Conservation (phyloP, 2,329 filamentous ascomycete species). For the Xylariaceae sp. region DNA sequence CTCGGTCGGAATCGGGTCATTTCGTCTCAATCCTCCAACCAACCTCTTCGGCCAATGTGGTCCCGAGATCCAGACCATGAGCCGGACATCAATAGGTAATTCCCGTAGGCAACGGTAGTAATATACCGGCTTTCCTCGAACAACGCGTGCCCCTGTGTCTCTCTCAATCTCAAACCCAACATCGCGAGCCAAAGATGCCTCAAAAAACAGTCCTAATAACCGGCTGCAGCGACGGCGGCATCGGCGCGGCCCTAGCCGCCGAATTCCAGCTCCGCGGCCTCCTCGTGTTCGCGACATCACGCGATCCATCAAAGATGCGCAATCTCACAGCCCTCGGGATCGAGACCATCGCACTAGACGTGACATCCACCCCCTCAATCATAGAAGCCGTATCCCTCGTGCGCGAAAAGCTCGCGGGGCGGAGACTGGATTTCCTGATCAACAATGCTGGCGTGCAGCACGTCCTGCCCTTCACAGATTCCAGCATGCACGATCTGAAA, state of each 20-base stretch:
- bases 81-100: no score
- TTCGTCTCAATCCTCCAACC: no score
- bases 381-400: constrained; percentile 15
- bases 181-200: constrained; percentile 10
- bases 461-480: constrained; percentile 25
- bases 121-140: no score
- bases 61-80: no score
- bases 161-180: no score
- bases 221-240: constrained; percentile 32
- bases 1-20: no score
- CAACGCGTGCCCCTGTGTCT: no score
- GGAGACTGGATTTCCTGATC: constrained; percentile 24
- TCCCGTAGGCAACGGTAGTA: no score
- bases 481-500: constrained; percentile 17
- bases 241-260: constrained; percentile 31
- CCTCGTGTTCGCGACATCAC: constrained; percentile 32
- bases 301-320: constrained; percentile 25
- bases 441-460: constrained; percentile 28
- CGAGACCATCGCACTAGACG: constrained; percentile 29
- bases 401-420: constrained; percentile 2
- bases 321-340: constrained; percentile 24
- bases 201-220: constrained; percentile 30
- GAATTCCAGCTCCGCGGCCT: constrained; percentile 30
- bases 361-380: constrained; percentile 28
- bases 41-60: no score